phyloP scores from a whole-genome alignment of 169 alveolate species.

The Plasmodium reichenowi region DNA sequence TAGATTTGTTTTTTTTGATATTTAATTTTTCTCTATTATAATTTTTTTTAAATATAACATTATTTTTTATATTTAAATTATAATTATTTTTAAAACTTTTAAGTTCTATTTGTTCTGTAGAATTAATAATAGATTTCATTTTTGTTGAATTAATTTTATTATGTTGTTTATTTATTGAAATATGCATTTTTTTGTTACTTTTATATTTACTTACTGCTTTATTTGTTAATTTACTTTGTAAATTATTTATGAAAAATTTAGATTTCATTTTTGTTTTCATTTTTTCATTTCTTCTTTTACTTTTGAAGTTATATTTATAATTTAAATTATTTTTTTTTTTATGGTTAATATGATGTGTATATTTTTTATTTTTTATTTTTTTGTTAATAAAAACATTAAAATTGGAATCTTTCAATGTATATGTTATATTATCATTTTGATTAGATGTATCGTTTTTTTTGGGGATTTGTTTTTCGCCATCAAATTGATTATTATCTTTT shows the following conservation, averaged over 20 bases:
- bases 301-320: constrained; percentile 26
- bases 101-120: no score
- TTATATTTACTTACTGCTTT: background rate
- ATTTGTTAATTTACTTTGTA: background rate
- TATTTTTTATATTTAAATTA: constrained; percentile 12
- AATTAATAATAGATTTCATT: no score
- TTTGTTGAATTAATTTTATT: no score
- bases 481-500: constrained; percentile 20
- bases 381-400: constrained; percentile 37
- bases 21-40: constrained; percentile 2
- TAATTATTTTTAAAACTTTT: no score
- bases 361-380: constrained; percentile 20
- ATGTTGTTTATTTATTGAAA: no score
- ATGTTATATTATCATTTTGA: constrained; percentile 18
- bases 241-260: background rate
- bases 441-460: background rate
- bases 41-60: constrained; percentile 19
- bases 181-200: no score
- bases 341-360: background rate
- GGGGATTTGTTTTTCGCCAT: background rate
- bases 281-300: constrained; percentile 14
- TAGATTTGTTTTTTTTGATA: background rate
- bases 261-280: constrained; percentile 8
- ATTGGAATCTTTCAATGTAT: constrained; percentile 13
- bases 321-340: constrained; percentile 22